phyloP scores from a whole-genome alignment of 805 yeast genomes.

The Barnettozyma sucrosica region DNA sequence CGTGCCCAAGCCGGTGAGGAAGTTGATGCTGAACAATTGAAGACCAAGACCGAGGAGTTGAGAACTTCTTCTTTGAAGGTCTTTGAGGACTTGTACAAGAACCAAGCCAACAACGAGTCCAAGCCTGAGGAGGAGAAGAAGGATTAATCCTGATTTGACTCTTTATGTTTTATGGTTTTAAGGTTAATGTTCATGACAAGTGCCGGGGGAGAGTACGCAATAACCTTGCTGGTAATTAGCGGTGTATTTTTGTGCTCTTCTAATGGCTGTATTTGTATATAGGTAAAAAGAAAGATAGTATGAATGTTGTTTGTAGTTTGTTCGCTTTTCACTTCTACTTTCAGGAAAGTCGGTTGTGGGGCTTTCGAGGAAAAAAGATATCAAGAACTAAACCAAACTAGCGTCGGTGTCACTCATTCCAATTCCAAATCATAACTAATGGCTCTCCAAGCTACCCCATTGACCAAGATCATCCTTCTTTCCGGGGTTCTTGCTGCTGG shows the following conservation, averaged over 20 bases:
- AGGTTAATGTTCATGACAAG: conserved; percentile 4
- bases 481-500: conserved; percentile 83
- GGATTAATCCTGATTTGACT: conserved; percentile 4
- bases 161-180: background rate
- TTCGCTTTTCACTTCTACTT: background rate
- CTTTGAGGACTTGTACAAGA: conserved; percentile 45
- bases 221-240: conserved; percentile 2
- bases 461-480: conserved; percentile 71
- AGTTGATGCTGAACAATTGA: conserved; percentile 55
- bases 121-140: conserved; percentile 26
- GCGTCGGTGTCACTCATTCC: no score
- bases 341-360: no score
- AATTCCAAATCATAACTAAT: conserved; percentile 1
- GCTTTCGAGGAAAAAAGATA: background rate
- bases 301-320: background rate
- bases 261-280: conserved; percentile 7
- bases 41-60: conserved; percentile 76
- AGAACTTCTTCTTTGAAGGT: conserved; percentile 73
- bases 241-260: background rate
- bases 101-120: conserved; percentile 19
- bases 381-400: background rate
- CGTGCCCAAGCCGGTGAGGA: conserved; percentile 63
- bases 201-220: background rate
- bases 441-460: conserved; percentile 41
- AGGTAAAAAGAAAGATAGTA: conserved; percentile 4